A percentile compares a stretch with the other conserved stretches of the same genome.
Conservation (phyloP, 2,329 filamentous ascomycete species). For the Aspergillus pseudonomiae region DNA sequence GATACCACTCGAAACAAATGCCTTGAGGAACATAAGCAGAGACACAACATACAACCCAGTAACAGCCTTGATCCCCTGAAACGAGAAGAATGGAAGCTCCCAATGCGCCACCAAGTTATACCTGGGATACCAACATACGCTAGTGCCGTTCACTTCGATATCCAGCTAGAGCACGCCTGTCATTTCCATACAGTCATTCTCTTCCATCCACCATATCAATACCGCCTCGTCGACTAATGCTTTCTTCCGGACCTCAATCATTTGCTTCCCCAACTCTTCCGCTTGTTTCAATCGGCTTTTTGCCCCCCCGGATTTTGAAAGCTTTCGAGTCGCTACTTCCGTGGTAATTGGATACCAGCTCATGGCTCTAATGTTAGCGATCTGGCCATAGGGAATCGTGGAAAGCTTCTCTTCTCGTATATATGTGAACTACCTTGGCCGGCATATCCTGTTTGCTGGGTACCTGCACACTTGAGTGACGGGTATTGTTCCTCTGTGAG, state of each 20-base stretch:
- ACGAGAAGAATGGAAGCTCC: neutral
- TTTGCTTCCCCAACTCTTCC: too few species aligned
- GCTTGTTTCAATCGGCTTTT: too few species aligned
- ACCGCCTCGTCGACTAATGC: neutral
- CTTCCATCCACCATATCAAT: neutral
- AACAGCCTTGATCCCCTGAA: neutral
- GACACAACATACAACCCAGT: neutral
- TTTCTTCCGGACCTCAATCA: neutral
- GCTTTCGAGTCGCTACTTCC: neutral
- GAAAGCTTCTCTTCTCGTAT: neutral
- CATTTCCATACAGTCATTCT: neutral
- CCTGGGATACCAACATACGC: too few species aligned
- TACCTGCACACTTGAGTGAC: neutral
- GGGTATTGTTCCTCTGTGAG: neutral
- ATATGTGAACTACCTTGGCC: neutral
- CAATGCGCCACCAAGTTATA: too few species aligned
- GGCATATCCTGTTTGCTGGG: neutral
- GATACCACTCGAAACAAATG: too few species aligned
- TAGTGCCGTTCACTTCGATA: too few species aligned
- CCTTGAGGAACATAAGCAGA: too few species aligned
- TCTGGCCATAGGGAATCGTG: neutral
- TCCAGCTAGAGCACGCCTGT: too few species aligned
- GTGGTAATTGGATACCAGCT: neutral
- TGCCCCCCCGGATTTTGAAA: neutral
- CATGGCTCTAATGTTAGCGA: neutral